Percentiles rank a stretch among this genome's conserved stretches.
phyloP scores from a whole-genome alignment of 306 rosid species.

The Begonia peltatifolia region DNA sequence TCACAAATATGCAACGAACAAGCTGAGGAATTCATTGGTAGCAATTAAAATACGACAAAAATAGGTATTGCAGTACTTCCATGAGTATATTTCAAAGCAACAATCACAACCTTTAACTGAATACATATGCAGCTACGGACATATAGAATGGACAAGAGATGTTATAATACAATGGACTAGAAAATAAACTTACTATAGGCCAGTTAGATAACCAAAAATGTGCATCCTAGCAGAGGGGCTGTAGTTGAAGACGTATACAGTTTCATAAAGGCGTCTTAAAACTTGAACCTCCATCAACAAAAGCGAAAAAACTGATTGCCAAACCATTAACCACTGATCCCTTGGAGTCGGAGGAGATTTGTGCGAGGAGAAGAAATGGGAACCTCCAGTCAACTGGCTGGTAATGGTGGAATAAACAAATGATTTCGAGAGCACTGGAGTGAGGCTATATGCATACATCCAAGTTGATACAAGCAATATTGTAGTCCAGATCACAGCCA shows the following conservation, averaged over 20 bases:
- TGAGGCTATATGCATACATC: conserved; percentile 42
- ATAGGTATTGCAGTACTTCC: too few species aligned
- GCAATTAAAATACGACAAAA: too few species aligned
- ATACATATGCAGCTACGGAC: too few species aligned
- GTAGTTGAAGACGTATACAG: conserved; percentile 49
- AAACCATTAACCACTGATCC: conserved; percentile 24
- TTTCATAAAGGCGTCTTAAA: conserved; percentile 56
- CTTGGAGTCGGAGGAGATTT: conserved; percentile 18
- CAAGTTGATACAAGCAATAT: conserved; percentile 54
- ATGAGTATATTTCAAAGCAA: too few species aligned
- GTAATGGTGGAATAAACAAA: conserved; percentile 34
- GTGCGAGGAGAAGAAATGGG: conserved; percentile 23
- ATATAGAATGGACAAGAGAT: too few species aligned
- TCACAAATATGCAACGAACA: too few species aligned
- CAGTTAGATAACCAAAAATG: conserved; percentile 63
- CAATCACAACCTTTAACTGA: too few species aligned
- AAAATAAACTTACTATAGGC: conserved; percentile 55
- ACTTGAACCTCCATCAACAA: conserved; percentile 72
- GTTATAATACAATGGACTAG: too few species aligned
- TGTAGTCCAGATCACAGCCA: conserved; percentile 68
- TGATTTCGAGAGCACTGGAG: conserved; percentile 33
- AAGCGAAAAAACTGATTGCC: conserved; percentile 69
- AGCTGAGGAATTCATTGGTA: too few species aligned
- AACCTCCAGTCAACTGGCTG: conserved; percentile 56
- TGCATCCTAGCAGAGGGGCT: conserved; percentile 84